Evolutionary conservation across 345 rosid species (phyloP).

Genomic region (Microthlaspi erraticum): DNA sequence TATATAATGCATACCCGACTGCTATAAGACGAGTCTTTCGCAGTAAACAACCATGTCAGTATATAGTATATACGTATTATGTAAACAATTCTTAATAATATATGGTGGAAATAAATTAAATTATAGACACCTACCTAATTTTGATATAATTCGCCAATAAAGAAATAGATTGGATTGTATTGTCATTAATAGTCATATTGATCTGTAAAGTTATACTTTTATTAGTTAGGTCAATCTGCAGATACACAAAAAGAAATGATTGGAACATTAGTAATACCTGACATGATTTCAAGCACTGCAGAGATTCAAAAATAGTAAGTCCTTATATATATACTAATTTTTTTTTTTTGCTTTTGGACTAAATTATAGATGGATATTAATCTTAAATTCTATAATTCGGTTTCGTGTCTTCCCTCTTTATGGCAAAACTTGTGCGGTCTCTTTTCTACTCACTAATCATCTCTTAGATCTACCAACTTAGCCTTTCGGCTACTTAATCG

Average conservation of each 20-base stretch:
- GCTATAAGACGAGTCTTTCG: neutral
- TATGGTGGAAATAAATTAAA: neutral
- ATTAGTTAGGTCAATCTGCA: constrained; percentile 37
- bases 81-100: neutral
- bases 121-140: neutral
- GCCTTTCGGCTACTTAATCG: constrained; percentile 14
- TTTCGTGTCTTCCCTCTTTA: constrained; percentile 27
- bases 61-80: neutral
- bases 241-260: constrained; percentile 31
- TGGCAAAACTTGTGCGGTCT: constrained; percentile 35
- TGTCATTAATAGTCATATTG: constrained; percentile 9
- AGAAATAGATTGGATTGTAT: neutral
- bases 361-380: constrained; percentile 24
- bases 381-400: constrained; percentile 2
- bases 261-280: constrained; percentile 33
- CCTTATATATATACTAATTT: neutral
- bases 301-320: constrained; percentile 27
- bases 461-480: constrained; percentile 27
- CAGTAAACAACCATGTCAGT: neutral
- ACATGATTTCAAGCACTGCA: constrained; percentile 30
- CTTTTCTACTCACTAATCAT: constrained; percentile 20
- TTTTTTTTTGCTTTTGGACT: constrained; percentile 16
- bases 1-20: neutral
- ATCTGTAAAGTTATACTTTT: constrained; percentile 19
- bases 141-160: neutral